phyloP scores from a whole-genome alignment of 352 stramenopile species.

The Pythium coloratum region DNA sequence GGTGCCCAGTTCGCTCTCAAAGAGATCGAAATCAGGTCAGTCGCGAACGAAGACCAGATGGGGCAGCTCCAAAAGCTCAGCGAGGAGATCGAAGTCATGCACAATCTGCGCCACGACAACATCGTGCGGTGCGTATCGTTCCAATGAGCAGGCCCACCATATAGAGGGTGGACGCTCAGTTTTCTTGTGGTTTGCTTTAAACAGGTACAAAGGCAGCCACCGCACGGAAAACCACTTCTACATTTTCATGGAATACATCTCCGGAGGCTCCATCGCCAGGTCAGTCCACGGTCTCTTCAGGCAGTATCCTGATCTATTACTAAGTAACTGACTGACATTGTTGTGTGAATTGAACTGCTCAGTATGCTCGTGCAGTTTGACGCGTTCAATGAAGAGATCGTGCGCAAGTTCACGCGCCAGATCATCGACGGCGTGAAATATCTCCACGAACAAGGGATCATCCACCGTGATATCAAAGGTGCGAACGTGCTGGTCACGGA shows the following conservation, averaged over 20 bases:
- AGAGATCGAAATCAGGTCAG: constrained; percentile 80
- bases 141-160: not conserved
- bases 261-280: constrained; percentile 89
- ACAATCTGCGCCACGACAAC: constrained; percentile 92
- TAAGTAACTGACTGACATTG: not conserved
- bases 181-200: not conserved
- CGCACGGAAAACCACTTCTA: constrained; percentile 79
- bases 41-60: constrained; percentile 47
- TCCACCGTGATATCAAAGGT: constrained; percentile 94
- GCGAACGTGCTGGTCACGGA: constrained; percentile 90
- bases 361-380: constrained; percentile 93
- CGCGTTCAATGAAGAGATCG: constrained; percentile 89
- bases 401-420: constrained; percentile 90
- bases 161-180: not conserved
- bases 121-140: constrained; percentile 89
- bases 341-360: constrained; percentile 8
- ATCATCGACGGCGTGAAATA: constrained; percentile 92
- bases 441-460: constrained; percentile 90
- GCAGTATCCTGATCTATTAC: no score
- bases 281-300: constrained; percentile 13
- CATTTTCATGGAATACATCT: constrained; percentile 98
- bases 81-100: constrained; percentile 94
- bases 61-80: constrained; percentile 76
- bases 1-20: constrained; percentile 92
- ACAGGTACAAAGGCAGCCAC: constrained; percentile 83